Percentiles rank a stretch among this genome's conserved stretches.
phyloP scores from a whole-genome alignment of 2,329 filamentous ascomycete genomes.

The Fusarium sp. region DNA sequence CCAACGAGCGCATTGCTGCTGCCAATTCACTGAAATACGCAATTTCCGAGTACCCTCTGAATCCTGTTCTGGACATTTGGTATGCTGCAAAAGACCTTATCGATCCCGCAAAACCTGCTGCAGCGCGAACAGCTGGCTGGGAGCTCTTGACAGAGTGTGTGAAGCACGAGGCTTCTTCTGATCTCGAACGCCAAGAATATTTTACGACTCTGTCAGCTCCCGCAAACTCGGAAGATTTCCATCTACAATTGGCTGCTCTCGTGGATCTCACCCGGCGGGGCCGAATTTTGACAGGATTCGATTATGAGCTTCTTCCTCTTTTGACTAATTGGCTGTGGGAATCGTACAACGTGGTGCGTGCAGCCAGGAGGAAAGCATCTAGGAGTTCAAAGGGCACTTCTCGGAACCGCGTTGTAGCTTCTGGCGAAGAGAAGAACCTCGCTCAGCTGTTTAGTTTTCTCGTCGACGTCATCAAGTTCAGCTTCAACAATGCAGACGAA shows the following conservation, averaged over 20 bases:
- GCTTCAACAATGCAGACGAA: conserved; percentile 75
- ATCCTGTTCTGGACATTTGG: conserved; percentile 72
- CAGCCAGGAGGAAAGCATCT: conserved; percentile 60
- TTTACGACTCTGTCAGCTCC: conserved; percentile 70
- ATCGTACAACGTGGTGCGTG: conserved; percentile 64
- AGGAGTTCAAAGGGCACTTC: conserved; percentile 51
- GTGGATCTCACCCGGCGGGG: conserved; percentile 71
- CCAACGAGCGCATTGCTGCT: conserved; percentile 66
- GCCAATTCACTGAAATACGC: conserved; percentile 67
- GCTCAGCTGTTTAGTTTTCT: conserved; percentile 73
- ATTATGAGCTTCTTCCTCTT: conserved; percentile 73
- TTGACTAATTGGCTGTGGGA: conserved; percentile 70
- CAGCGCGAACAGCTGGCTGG: conserved; percentile 70
- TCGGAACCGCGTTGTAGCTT: conserved; percentile 52
- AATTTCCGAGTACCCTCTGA: conserved; percentile 69
- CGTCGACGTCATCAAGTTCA: conserved; percentile 79
- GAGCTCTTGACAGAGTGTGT: conserved; percentile 74
- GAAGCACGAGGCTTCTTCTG: conserved; percentile 70
- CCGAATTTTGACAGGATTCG: conserved; percentile 72
- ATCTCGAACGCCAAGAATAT: conserved; percentile 73
- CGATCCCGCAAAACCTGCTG: conserved; percentile 63
- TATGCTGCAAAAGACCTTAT: conserved; percentile 74
- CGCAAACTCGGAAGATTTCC: conserved; percentile 71
- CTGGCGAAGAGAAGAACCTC: conserved; percentile 70
- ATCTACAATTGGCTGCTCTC: conserved; percentile 72